phyloP scores from a whole-genome alignment of 768 basidiomycete genomes.

The Mycena galopus region DNA sequence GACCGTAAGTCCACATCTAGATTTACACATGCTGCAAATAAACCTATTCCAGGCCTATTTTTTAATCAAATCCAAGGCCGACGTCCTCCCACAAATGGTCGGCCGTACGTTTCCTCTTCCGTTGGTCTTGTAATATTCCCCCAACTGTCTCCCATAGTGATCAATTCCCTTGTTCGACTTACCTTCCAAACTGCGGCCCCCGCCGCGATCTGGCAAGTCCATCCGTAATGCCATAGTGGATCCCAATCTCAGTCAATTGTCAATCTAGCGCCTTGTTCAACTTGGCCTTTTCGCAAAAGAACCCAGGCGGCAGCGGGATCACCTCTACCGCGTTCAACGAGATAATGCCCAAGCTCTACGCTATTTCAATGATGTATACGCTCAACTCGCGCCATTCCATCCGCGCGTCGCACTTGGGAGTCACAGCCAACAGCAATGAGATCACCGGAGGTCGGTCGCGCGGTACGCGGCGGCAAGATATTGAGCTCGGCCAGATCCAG shows the following conservation, averaged over 20 bases:
- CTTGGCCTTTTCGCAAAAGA: constrained; percentile 48
- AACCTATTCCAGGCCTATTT: too few species aligned
- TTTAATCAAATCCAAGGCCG: constrained; percentile 38
- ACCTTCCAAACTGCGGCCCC: too few species aligned
- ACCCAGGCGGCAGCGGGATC: constrained; percentile 38
- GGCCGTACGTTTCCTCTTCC: too few species aligned
- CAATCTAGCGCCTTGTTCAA: constrained; percentile 47
- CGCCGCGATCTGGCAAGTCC: constrained; percentile 24
- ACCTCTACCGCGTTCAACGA: constrained; percentile 46
- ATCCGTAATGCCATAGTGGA: too few species aligned
- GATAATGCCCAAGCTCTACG: constrained; percentile 49
- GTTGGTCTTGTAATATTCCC: too few species aligned
- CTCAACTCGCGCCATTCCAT: constrained; percentile 45
- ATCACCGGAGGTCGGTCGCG: constrained; percentile 13
- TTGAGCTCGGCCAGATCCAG: not conserved
- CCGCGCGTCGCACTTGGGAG: constrained; percentile 20
- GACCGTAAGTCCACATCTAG: not conserved
- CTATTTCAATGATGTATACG: constrained; percentile 53
- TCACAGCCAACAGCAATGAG: constrained; percentile 19
- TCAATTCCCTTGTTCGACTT: too few species aligned
- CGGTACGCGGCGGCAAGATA: constrained; percentile 8
- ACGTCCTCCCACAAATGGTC: constrained; percentile 46
- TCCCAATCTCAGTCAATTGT: not conserved
- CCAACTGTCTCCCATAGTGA: too few species aligned
- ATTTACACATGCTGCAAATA: too few species aligned